These are phyloP conservation scores for Colletotrichum higginsianum DNA, from an alignment of 2,329 filamentous ascomycete species.

Conservation along the genomic window DNA sequence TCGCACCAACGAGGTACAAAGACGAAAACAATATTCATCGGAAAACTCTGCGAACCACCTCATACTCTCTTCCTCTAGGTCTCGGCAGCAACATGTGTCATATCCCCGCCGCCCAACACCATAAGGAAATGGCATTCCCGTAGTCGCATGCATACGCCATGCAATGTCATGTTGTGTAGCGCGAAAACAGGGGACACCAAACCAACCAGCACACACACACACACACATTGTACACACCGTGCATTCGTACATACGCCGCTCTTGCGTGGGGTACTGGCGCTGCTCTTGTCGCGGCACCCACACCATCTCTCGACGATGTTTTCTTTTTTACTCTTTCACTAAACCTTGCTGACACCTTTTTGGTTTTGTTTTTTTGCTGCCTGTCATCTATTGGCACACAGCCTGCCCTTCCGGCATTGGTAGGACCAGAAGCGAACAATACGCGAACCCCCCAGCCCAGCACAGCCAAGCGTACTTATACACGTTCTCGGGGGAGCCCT, in stretches of 20 bases:
- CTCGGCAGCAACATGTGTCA: neutral
- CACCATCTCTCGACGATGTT: conserved; percentile 10
- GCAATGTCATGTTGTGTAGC: conserved; percentile 19
- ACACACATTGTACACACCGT: neutral
- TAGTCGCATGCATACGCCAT: conserved; percentile 25
- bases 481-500: neutral
- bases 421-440: conserved; percentile 3
- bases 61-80: neutral
- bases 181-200: neutral
- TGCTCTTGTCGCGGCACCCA: conserved; percentile 1
- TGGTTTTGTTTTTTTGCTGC: neutral
- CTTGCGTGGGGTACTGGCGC: conserved; percentile 13
- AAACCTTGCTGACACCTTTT: neutral
- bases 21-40: neutral
- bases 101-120: conserved; percentile 2
- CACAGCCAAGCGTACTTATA: too few species aligned
- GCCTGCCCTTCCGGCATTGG: neutral
- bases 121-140: conserved; percentile 7
- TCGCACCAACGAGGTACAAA: neutral
- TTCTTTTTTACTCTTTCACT: conserved; percentile 10
- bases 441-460: neutral
- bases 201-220: neutral
- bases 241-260: neutral
- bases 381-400: neutral
- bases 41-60: neutral